A percentile compares a stretch with the other conserved stretches of the same genome.
Evolutionary conservation across 148 eudicot species (phyloP).

Genomic region (Vaccinium vitisidaea): DNA sequence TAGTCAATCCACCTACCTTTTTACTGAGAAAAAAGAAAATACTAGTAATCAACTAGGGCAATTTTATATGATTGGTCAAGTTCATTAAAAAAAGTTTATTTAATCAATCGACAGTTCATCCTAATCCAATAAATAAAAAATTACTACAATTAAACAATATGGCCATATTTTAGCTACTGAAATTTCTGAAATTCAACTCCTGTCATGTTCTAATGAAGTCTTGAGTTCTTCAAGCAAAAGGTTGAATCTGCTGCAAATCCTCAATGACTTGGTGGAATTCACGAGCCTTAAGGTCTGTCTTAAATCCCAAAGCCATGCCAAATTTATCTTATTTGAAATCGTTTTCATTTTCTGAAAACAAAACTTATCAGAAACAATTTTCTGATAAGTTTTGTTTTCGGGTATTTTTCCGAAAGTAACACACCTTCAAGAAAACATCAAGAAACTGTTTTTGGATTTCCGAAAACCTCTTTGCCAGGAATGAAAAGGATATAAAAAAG

Average conservation of each 20-base stretch:
- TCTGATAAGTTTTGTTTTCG: neutral
- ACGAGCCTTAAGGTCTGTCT: constrained; percentile 11
- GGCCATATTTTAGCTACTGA: neutral
- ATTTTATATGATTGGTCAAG: neutral
- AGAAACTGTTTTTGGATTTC: neutral
- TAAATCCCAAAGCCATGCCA: neutral
- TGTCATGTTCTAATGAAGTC: neutral
- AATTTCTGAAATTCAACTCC: neutral
- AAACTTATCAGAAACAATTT: neutral
- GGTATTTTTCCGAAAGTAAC: neutral
- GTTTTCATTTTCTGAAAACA: neutral
- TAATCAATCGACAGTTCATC: neutral
- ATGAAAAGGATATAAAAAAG: neutral
- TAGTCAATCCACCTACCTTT: too few species aligned
- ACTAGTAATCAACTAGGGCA: neutral
- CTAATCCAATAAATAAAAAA: neutral
- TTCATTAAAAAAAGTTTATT: neutral
- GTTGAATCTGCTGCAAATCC: neutral
- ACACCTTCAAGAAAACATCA: neutral
- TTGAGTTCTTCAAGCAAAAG: constrained; percentile 2
- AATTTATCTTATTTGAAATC: neutral
- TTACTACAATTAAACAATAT: neutral
- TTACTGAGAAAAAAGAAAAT: too few species aligned
- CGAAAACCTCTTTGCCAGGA: neutral
- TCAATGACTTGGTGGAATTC: constrained; percentile 7